These are phyloP conservation scores for Monosporozyma siamensis DNA, from an alignment of 805 yeast genomes.

Conservation along the genomic window DNA sequence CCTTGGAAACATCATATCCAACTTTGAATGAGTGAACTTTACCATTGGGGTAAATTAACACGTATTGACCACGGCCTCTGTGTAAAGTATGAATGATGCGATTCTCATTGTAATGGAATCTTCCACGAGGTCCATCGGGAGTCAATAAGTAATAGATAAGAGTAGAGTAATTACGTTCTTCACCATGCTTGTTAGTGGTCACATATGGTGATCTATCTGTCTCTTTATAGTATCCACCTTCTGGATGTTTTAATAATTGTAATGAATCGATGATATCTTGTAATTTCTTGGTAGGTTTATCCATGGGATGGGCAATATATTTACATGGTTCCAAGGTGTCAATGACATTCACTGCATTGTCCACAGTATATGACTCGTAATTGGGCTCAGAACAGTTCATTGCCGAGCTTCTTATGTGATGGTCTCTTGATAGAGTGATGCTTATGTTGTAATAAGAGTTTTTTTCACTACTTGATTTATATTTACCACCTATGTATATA, in stretches of 20 bases:
- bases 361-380: slow-evolving; percentile 3
- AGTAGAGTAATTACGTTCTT: slow-evolving; percentile 36
- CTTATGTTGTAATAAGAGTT: too few relatives aligned
- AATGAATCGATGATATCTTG: slow-evolving; percentile 31
- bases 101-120: slow-evolving; percentile 43
- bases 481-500: too few relatives aligned
- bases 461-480: too few relatives aligned
- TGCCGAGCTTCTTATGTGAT: too few relatives aligned
- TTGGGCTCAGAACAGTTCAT: background rate
- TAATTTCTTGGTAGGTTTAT: slow-evolving; percentile 18
- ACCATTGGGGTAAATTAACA: slow-evolving; percentile 44
- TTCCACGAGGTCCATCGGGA: slow-evolving; percentile 42
- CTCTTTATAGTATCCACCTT: slow-evolving; percentile 50
- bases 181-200: slow-evolving; percentile 17
- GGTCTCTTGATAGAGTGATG: too few relatives aligned
- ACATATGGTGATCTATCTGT: slow-evolving; percentile 43
- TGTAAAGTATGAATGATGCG: slow-evolving; percentile 48
- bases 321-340: slow-evolving; percentile 8
- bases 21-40: slow-evolving; percentile 40
- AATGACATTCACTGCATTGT: slow-evolving; percentile 8
- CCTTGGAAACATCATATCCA: slow-evolving; percentile 39
- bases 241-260: slow-evolving; percentile 37
- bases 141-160: slow-evolving; percentile 45
- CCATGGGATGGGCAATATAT: slow-evolving; percentile 11
- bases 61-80: slow-evolving; percentile 47